Evolutionary conservation across 106 monocot species (phyloP).

Genomic region (Dioscorea alata): DNA sequence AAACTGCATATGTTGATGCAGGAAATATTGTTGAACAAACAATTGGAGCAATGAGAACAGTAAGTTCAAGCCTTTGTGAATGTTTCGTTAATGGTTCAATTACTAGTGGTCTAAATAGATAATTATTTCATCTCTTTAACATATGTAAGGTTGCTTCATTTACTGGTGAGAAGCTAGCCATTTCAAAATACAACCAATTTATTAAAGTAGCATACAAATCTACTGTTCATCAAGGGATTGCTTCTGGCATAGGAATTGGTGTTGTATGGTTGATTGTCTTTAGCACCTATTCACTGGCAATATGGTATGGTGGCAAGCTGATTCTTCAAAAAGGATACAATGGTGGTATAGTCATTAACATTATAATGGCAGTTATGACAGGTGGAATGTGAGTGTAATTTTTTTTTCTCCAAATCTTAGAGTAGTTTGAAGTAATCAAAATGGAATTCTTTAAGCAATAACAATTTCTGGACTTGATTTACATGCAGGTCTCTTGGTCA

Average conservation of each 20-base stretch:
- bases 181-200: conserved; percentile 25
- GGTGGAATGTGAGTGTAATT: conserved; percentile 49
- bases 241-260: conserved; percentile 38
- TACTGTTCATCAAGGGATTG: conserved; percentile 35
- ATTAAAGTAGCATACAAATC: conserved; percentile 34
- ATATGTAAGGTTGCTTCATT: conserved; percentile 41
- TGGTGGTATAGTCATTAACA: conserved; percentile 53
- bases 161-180: conserved; percentile 51
- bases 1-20: conserved; percentile 58
- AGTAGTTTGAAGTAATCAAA: neutral
- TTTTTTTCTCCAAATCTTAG: too few relatives aligned
- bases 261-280: conserved; percentile 30
- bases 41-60: conserved; percentile 75
- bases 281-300: conserved; percentile 50
- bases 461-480: neutral
- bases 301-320: conserved; percentile 65
- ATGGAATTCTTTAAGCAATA: neutral
- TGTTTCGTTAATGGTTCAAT: neutral
- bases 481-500: conserved; percentile 55
- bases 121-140: neutral
- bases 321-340: conserved; percentile 57
- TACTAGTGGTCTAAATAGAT: too few relatives aligned
- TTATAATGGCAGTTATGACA: conserved; percentile 51
- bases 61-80: conserved; percentile 15
- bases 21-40: conserved; percentile 70